phyloP scores from a whole-genome alignment of 1,284 basidiomycete species.

The Takashimella tepidaria region DNA sequence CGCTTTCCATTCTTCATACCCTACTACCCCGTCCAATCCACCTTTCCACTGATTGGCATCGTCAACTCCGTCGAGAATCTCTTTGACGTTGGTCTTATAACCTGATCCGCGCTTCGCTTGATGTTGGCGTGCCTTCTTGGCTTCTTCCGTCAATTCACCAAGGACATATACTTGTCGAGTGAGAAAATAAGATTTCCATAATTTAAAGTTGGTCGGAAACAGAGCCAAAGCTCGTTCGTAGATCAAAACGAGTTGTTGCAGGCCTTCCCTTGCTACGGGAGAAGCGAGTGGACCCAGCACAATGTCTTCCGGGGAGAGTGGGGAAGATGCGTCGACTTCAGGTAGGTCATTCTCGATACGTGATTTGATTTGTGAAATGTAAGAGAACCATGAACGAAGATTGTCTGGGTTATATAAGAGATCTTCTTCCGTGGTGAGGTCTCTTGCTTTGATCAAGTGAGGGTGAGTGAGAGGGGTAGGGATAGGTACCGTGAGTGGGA shows the following conservation, averaged over 20 bases:
- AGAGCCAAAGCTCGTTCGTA: constrained; percentile 87
- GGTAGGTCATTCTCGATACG: constrained; percentile 57
- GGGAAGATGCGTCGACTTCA: constrained; percentile 18
- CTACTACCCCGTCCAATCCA: constrained; percentile 78
- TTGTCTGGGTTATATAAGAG: constrained; percentile 88
- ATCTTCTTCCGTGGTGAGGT: constrained; percentile 89
- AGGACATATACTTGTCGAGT: constrained; percentile 81
- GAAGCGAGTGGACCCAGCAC: constrained; percentile 59
- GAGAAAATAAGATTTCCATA: constrained; percentile 90
- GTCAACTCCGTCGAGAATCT: constrained; percentile 81
- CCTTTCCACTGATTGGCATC: constrained; percentile 81
- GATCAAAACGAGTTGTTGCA: constrained; percentile 79
- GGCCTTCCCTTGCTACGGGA: constrained; percentile 62
- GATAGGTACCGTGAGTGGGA: constrained; percentile 78
- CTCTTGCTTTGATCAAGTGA: constrained; percentile 66
- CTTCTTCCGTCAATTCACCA: constrained; percentile 54
- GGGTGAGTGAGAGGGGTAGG: constrained; percentile 75
- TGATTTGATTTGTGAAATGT: constrained; percentile 73
- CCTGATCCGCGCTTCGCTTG: constrained; percentile 66
- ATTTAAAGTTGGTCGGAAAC: constrained; percentile 84
- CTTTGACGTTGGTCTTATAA: constrained; percentile 78
- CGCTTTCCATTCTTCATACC: constrained; percentile 91
- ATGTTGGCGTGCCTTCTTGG: constrained; percentile 47
- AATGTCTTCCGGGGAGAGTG: constrained; percentile 34
- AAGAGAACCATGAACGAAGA: constrained; percentile 84